Conservation (phyloP, 1,284 basidiomycete species). For the Pseudozyma sp. region DNA sequence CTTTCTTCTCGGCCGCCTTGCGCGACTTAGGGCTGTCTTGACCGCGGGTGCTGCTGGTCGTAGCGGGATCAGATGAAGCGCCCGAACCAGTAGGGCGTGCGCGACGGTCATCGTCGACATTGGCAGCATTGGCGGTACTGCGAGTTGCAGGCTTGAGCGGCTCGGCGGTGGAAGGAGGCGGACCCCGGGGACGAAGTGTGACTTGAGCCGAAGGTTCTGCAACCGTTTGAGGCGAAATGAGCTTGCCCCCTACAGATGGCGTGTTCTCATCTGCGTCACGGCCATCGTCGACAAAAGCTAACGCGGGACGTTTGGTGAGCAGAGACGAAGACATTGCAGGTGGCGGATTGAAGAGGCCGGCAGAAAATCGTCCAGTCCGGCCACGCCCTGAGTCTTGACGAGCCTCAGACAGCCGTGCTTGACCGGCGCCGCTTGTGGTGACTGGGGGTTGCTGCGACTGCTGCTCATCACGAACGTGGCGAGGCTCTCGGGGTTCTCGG, state of each 20-base stretch:
- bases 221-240: slow-evolving; percentile 37
- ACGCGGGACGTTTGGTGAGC: slow-evolving; percentile 37
- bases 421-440: background rate
- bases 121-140: background rate
- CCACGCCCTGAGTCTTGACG: slow-evolving; percentile 33
- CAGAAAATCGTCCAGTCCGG: slow-evolving; percentile 7
- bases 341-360: slow-evolving; percentile 29
- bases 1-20: slow-evolving; percentile 54
- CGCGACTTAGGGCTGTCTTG: slow-evolving; percentile 20
- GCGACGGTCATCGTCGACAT: slow-evolving; percentile 9
- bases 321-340: slow-evolving; percentile 40
- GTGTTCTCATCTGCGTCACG: slow-evolving; percentile 43
- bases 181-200: slow-evolving; percentile 48
- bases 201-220: slow-evolving; percentile 54
- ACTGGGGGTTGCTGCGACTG: slow-evolving; percentile 14
- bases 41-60: background rate
- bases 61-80: slow-evolving; percentile 4
- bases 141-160: slow-evolving; percentile 53
- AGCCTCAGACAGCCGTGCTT: background rate
- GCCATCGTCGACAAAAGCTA: slow-evolving; percentile 46
- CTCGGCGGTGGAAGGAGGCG: slow-evolving; percentile 45
- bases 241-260: slow-evolving; percentile 46
- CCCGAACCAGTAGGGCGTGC: slow-evolving; percentile 8
- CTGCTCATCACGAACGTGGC: slow-evolving; percentile 4
- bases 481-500: slow-evolving; percentile 30